phyloP scores from a whole-genome alignment of 2,329 filamentous ascomycete species.

The Xylariaceae sp. region DNA sequence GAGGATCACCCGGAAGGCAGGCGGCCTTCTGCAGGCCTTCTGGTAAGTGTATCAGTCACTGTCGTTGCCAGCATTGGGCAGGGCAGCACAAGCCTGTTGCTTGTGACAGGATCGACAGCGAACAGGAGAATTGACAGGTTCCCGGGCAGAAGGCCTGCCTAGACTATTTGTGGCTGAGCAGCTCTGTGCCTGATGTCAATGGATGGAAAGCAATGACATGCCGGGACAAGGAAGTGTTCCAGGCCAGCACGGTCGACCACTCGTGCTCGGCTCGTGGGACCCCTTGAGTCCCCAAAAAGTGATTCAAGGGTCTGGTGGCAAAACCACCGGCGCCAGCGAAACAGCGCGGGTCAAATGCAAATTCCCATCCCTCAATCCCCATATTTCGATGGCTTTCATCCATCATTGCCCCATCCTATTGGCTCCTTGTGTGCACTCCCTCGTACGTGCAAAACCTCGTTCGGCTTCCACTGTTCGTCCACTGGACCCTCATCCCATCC shows the following conservation, averaged over 20 bases:
- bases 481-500: slow-evolving; percentile 2
- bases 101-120: slow-evolving; percentile 3
- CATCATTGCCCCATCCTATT: slow-evolving; percentile 18
- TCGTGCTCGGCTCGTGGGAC: slow-evolving; percentile 17
- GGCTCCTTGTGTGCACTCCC: slow-evolving; percentile 11
- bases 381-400: slow-evolving; percentile 23
- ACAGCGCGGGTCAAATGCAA: slow-evolving; percentile 20
- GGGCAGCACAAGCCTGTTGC: too few species aligned
- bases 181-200: background rate
- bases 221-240: too few species aligned
- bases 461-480: slow-evolving; percentile 11
- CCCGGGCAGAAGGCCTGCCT: slow-evolving; percentile 21
- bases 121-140: slow-evolving; percentile 12
- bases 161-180: slow-evolving; percentile 30
- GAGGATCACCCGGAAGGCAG: too few species aligned
- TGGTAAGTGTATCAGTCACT: too few species aligned
- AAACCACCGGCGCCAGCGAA: slow-evolving; percentile 22
- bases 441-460: slow-evolving; percentile 17
- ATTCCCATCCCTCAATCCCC: slow-evolving; percentile 22
- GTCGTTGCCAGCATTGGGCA: too few species aligned
- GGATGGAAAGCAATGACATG: background rate
- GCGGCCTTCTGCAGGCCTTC: too few species aligned
- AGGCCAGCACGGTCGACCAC: too few species aligned
- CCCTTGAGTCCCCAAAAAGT: slow-evolving; percentile 23
- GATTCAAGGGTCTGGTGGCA: slow-evolving; percentile 28